Base-by-base conservation (phyloP, 2,329 filamentous ascomycete species). In the Cordyceps fumosorosea region DNA sequence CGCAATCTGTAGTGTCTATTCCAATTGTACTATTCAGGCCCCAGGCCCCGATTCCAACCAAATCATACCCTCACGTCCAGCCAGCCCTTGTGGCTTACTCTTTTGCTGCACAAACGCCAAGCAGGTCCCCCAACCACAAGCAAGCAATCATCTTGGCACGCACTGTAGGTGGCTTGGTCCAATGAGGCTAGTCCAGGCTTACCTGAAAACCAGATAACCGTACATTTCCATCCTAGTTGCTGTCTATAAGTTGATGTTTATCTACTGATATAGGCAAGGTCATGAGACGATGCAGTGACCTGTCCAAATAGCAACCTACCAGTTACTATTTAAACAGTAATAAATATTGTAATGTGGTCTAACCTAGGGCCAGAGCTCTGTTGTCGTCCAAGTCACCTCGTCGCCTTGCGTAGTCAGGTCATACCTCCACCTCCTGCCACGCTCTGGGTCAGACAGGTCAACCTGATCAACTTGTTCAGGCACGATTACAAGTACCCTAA, bases 401-500 rank as follows among this genome's bases (percentile, higher is more conserved):
- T 74, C 66, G 77, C 74, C 32, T 65, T 71, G 10, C 3, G 73
- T 76, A 6, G 82, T 78, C 67, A 85, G 83, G 29, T 80, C 86
- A 75, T 92, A 93, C 64, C 84, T 77, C 79, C 86, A 89, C 68
- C 92, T 80, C 65, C 81, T 78, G 14, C 81, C 80, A 64, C 83
- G 83, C 53, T 81, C 81, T 0, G 87, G 84, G 70, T 91, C 83
- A 62, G 83, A 86, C 59, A 96, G 74, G 71, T 95, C 89, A 18
- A 89, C 79, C 68, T 82, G 80, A 72, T 96, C 92, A 22, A 96
- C 87, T 72, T 89, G 85, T 10, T 89, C 84, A 0, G 91, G 91
- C 64, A 87, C 83, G 67, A 96, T 88, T 50, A 95, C 85, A n/a
- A 92, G 86, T 3, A 96, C 88, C 29, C 91, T 80, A 71, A 96